Percentiles rank a stretch among this genome's conserved stretches.
Conservation (phyloP, 331 rosid species). For the Cucumis variabilis region DNA sequence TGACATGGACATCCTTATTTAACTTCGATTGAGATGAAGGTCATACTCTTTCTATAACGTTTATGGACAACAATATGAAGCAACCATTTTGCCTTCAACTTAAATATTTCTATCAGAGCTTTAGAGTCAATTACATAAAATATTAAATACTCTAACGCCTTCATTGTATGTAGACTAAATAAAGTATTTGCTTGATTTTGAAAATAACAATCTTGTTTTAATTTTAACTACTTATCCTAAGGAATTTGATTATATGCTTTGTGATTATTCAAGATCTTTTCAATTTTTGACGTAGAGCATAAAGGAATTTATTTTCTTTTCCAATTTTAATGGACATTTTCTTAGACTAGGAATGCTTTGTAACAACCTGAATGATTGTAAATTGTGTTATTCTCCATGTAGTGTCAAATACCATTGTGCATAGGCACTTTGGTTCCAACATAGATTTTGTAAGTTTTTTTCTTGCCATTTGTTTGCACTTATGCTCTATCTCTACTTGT, state of each 20-base stretch:
- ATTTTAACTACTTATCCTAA: background rate
- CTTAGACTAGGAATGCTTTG: background rate
- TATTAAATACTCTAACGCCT: background rate
- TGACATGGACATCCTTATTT: conserved; percentile 61
- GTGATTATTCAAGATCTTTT: background rate
- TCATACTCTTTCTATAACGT: conserved; percentile 16
- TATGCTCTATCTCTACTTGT: background rate
- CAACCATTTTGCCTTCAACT: background rate
- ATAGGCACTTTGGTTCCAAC: conserved; percentile 58
- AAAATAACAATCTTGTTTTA: background rate
- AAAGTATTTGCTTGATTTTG: background rate
- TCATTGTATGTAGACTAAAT: background rate
- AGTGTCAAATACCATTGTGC: conserved; percentile 63
- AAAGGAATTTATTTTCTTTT: background rate
- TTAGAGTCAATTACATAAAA: background rate
- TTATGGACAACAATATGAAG: background rate
- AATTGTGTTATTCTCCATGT: conserved; percentile 64
- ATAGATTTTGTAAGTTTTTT: conserved; percentile 68
- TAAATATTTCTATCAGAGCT: background rate
- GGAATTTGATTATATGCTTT: conserved; percentile 2
- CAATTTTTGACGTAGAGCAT: background rate
- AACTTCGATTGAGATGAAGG: conserved; percentile 94
- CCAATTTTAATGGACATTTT: conserved; percentile 5
- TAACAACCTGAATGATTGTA: conserved; percentile 16
- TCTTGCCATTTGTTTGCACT: background rate